Base-by-base conservation (phyloP, 2,329 filamentous ascomycete genomes). In the Cadophora sp. region DNA sequence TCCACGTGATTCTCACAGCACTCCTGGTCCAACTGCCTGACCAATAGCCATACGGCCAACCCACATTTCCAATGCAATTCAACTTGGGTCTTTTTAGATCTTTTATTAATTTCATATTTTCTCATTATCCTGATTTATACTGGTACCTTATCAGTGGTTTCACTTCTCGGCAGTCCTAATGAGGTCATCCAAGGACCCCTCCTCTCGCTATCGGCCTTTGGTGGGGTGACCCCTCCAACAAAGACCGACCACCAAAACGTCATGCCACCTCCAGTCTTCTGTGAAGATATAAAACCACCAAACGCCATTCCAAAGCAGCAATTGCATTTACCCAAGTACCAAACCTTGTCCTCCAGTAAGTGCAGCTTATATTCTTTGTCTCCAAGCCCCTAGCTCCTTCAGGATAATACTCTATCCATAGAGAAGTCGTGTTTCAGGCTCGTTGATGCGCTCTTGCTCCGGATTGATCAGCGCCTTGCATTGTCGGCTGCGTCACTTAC, bases 381-480 rank as follows among this genome's bases (percentile, higher is more conserved):
- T 8, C 53, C 36, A 53, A 53, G 50, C 30, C 36, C 30, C 53
- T 58, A 58, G 36, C 53, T 58, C 20, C n/a, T 39, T 39, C 41
- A 8, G 53, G 53, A 11, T 39, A 39, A 58, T 14, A 39, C 20
- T 58, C 53, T 41, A 58, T 58, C 53, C 53, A 58, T 39, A 13
- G 53, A 58, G 53, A 39, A n/a, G 9, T 13, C 30, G 33, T 14
- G 18, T 24, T 41, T 58, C 53, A 24, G 7, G 16, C 53, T 22
- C 20, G 20, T 41, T 58, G 20, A 13, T 58, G 30, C 20, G 33
- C 53, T 58, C 33, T 58, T 41, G 36, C n/a, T 20, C 27, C 36
- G 18, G 56, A 59, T 59, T 59, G 36, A 59, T 59, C 56, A 43
- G 39, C 56, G 45, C 41, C 24, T 8, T 59, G 56, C 56, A 47